Conservation (phyloP, 768 basidiomycete genomes). For the Rossbeevera mucosa region DNA sequence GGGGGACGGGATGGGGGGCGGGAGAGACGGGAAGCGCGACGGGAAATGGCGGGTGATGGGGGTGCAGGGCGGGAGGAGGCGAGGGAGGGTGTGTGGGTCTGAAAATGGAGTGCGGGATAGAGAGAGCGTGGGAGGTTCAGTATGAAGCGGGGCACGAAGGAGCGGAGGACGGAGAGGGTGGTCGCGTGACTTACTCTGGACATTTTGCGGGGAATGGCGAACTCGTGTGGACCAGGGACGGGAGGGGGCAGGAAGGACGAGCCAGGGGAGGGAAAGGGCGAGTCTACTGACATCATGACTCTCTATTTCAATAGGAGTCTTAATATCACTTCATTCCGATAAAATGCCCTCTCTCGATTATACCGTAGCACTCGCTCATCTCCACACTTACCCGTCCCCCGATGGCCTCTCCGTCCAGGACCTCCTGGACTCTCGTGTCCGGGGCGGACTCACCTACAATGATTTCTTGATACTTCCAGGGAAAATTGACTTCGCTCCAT, state of each 20-base stretch:
- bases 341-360: too few species aligned
- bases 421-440: slow-evolving; percentile 80
- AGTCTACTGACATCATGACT: too few species aligned
- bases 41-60: slow-evolving; percentile 51
- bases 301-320: too few species aligned
- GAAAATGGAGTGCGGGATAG: slow-evolving; percentile 24
- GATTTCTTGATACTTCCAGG: slow-evolving; percentile 94
- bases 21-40: slow-evolving; percentile 34
- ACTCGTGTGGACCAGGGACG: slow-evolving; percentile 62
- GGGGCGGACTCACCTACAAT: slow-evolving; percentile 96
- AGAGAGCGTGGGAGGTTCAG: slow-evolving; percentile 29
- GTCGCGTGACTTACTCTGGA: slow-evolving; percentile 27
- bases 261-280: slow-evolving; percentile 59
- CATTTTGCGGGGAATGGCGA: slow-evolving; percentile 42
- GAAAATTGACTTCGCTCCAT: slow-evolving; percentile 89
- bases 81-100: slow-evolving; percentile 22
- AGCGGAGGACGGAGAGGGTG: slow-evolving; percentile 22
- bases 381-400: slow-evolving; percentile 58
- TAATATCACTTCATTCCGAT: slow-evolving; percentile 26
- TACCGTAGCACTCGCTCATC: too few species aligned
- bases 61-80: slow-evolving; percentile 56
- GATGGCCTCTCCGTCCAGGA: slow-evolving; percentile 86
- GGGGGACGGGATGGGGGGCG: slow-evolving; percentile 22
- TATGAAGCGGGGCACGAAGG: slow-evolving; percentile 24
- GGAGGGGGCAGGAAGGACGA: slow-evolving; percentile 69